Evolutionary conservation across 805 yeast genomes (phyloP).

Genomic region (Pichia ethanolica): DNA sequence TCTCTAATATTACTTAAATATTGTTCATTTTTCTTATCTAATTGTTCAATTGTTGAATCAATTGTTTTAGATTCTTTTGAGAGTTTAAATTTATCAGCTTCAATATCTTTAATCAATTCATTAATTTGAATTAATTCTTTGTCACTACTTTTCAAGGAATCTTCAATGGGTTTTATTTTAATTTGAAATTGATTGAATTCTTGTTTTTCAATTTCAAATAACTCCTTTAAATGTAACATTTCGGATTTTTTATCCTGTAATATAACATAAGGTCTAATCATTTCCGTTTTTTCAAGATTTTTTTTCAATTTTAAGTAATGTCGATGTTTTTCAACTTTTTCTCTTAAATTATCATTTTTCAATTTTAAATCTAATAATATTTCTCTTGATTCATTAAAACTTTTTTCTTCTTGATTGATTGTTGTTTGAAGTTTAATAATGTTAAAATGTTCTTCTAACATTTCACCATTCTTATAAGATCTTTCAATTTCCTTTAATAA

Average conservation of each 20-base stretch:
- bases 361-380: constrained; percentile 29
- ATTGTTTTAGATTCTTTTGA: neutral
- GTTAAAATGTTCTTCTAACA: constrained; percentile 48
- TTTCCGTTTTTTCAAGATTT: constrained; percentile 33
- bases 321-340: constrained; percentile 39
- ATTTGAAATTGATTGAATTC: constrained; percentile 19
- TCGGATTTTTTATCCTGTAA: constrained; percentile 30
- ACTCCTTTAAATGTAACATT: constrained; percentile 23
- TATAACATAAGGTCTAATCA: constrained; percentile 29
- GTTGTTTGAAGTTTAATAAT: constrained; percentile 45
- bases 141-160: constrained; percentile 10
- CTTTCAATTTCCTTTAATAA: constrained; percentile 71
- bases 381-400: constrained; percentile 24
- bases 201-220: constrained; percentile 20
- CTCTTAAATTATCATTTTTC: constrained; percentile 33
- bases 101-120: neutral
- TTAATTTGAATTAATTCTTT: constrained; percentile 9
- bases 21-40: constrained; percentile 22
- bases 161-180: constrained; percentile 17
- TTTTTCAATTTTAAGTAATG: constrained; percentile 38
- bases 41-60: constrained; percentile 10
- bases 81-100: neutral
- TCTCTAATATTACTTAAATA: constrained; percentile 28
- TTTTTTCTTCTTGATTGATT: constrained; percentile 23
- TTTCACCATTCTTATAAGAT: constrained; percentile 59